Base-by-base conservation (phyloP, 495 filamentous ascomycete species). In the Cercophora newfieldiana region DNA sequence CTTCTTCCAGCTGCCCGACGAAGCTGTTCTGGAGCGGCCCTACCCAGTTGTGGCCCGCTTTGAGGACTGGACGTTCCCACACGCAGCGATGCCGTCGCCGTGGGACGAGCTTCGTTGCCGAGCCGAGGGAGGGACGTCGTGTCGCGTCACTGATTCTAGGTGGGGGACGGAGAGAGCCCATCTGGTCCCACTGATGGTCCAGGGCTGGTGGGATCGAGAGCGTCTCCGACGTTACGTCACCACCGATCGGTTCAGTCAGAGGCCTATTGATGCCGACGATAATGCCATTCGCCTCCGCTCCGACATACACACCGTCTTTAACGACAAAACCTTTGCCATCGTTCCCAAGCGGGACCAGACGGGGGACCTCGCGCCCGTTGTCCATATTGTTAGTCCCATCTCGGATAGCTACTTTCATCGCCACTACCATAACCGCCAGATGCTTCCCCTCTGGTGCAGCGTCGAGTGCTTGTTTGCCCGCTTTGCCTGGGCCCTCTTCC, bases 251-350 rank as follows among this genome's bases (percentile, higher is more conserved):
- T 59, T 65, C 37, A 59, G 54, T 47, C 33, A 59, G 22, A 31
- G 21, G 14, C n/a, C 54, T 33, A 65, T 59, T 37, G 54, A 65
- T 18, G 33, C 37, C 37, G 18, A 14, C 26, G 44, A 16, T 12
- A 65, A 65, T 25, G 2, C 53, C 4, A 51, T 65, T 0, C 3
- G 25, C 3, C 63, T 65, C 19, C 63, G 63, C 6, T 30, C 54
- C 6, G 63, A 65, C 63, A 59, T 65, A 6, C 63, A 59, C 44
- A 59, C 22, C n/a, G 54, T 53, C 33, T 65, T 65, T 59, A 37
- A 65, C 31, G 63, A 59, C 0, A 65, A 59, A 53, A 19, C 25
- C 54, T 65, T 65, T n/a, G 54, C 54, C 55, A 59, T 65, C 25
- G 63, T 65, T 31, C 63, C 63, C 19, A 65, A 65, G 55, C 33